Evolutionary conservation across 1,284 basidiomycete genomes (phyloP).

Genomic region (Rhodotorula sp.): DNA sequence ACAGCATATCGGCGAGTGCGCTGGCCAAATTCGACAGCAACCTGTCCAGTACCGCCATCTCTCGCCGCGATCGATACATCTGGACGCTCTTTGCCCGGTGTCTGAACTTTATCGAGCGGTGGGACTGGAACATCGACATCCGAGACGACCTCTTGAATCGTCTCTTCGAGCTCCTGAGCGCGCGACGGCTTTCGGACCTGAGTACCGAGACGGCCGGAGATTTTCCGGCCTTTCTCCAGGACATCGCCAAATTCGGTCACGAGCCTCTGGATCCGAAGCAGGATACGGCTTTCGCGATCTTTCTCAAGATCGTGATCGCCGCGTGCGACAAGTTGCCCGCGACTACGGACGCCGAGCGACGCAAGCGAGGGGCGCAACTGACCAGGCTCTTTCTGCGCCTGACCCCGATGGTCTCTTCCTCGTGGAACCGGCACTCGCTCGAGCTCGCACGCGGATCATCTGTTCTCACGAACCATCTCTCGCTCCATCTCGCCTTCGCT

Average conservation of each 20-base stretch:
- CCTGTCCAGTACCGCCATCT: conserved; percentile 54
- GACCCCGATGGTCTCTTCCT: conserved; percentile 67
- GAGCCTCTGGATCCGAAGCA: conserved; percentile 55
- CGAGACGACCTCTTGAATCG: conserved; percentile 64
- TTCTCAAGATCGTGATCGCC: conserved; percentile 71
- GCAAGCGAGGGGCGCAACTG: conserved; percentile 44
- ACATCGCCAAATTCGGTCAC: conserved; percentile 57
- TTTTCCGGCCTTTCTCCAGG: conserved; percentile 72
- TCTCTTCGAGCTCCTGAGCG: conserved; percentile 73
- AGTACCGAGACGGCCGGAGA: conserved; percentile 65
- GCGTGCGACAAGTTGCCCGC: conserved; percentile 50
- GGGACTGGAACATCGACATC: conserved; percentile 68
- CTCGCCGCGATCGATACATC: conserved; percentile 72
- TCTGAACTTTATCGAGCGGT: conserved; percentile 65
- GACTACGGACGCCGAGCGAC: conserved; percentile 48
- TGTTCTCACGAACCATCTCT: conserved; percentile 81
- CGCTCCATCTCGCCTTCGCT: conserved; percentile 71
- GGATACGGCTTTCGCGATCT: conserved; percentile 75
- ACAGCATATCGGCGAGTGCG: conserved; percentile 59
- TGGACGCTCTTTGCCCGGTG: conserved; percentile 70
- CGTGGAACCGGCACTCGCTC: conserved; percentile 61
- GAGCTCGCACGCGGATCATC: conserved; percentile 62
- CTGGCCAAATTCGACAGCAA: conserved; percentile 57
- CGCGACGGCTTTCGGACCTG: conserved; percentile 74
- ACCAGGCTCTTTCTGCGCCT: conserved; percentile 75